These are phyloP conservation scores for Phytophthora citricola DNA, from an alignment of 352 stramenopile genomes.

Conservation along the genomic window DNA sequence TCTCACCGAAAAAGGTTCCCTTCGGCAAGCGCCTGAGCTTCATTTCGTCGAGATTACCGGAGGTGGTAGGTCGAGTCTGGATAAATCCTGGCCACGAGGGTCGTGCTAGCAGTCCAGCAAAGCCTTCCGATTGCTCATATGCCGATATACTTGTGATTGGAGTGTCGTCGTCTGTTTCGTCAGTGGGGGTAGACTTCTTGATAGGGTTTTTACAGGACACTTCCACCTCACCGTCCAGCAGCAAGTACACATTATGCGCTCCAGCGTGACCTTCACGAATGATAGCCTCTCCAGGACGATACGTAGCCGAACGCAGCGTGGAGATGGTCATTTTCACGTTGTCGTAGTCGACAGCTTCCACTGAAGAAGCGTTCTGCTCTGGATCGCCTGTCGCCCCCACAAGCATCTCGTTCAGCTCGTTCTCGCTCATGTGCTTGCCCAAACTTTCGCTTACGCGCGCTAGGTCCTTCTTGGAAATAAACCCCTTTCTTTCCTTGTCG, in stretches of 20 bases:
- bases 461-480: conserved; percentile 83
- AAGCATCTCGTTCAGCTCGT: conserved; percentile 88
- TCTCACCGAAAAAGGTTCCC: conserved; percentile 82
- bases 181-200: conserved; percentile 30
- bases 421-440: conserved; percentile 73
- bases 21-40: conserved; percentile 68
- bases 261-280: conserved; percentile 74
- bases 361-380: conserved; percentile 55
- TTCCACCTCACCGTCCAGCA: conserved; percentile 81
- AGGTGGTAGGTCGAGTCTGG: conserved; percentile 20
- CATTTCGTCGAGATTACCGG: conserved; percentile 49
- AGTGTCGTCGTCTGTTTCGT: conserved; percentile 18
- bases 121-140: conserved; percentile 38
- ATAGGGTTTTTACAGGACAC: conserved; percentile 84
- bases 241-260: conserved; percentile 80
- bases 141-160: conserved; percentile 33
- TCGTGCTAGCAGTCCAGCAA: conserved; percentile 37
- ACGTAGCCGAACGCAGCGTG: conserved; percentile 73
- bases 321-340: conserved; percentile 88
- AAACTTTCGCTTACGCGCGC: conserved; percentile 76
- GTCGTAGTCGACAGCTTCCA: conserved; percentile 75
- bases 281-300: conserved; percentile 70
- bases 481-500: conserved; percentile 81
- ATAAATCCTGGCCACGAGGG: conserved; percentile 35
- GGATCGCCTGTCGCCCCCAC: conserved; percentile 76